A percentile compares a stretch with the other conserved stretches of the same genome.
Evolutionary conservation across 2,329 filamentous ascomycete species (phyloP).

Genomic region (Fusarium neocosmosporiellum): DNA sequence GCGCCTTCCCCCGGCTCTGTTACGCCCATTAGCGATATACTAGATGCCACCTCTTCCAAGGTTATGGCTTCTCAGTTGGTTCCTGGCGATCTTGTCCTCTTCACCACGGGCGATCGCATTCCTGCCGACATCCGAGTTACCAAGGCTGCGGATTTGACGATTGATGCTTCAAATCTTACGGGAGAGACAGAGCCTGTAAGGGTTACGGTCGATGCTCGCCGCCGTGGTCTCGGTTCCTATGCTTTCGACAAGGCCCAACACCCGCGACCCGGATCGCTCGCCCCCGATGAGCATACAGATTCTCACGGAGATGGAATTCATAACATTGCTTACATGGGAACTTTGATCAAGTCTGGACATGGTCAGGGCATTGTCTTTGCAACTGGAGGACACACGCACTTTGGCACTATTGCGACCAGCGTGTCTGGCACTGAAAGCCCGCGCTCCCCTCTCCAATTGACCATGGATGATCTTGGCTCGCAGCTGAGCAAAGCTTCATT

Average conservation of each 20-base stretch:
- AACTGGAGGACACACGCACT: conserved; percentile 92
- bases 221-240: conserved; percentile 43
- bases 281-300: conserved; percentile 66
- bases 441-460: conserved; percentile 90
- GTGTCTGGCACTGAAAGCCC: conserved; percentile 96
- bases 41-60: conserved; percentile 82
- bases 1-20: conserved; percentile 57
- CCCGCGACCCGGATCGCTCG: conserved; percentile 55
- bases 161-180: conserved; percentile 96
- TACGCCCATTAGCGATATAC: conserved; percentile 69
- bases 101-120: conserved; percentile 95
- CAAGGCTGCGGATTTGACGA: conserved; percentile 86
- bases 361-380: conserved; percentile 98
- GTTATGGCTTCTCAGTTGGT: conserved; percentile 90
- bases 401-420: conserved; percentile 94
- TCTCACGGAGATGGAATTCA: conserved; percentile 75
- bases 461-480: conserved; percentile 97
- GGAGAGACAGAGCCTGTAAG: conserved; percentile 95
- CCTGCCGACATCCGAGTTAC: conserved; percentile 96
- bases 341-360: conserved; percentile 92
- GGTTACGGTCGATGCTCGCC: conserved; percentile 74
- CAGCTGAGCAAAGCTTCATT: conserved; percentile 98
- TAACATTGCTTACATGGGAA: conserved; percentile 99
- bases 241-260: conserved; percentile 45
- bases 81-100: conserved; percentile 90